These are phyloP conservation scores for Piper betle DNA, from an alignment of 164 flowering plant species.

Conservation along the genomic window DNA sequence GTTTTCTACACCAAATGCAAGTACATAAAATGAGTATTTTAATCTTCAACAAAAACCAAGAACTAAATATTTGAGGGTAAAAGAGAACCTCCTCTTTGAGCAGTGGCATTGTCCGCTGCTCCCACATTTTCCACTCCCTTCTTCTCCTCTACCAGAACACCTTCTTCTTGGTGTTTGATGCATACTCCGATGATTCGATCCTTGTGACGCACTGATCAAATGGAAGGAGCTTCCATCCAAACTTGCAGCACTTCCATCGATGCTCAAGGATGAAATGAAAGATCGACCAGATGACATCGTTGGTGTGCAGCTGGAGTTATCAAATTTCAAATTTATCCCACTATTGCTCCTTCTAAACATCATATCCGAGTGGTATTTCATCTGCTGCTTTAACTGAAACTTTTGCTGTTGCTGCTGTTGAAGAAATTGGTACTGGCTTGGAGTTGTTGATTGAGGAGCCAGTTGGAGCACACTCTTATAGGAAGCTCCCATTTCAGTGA, in stretches of 20 bases:
- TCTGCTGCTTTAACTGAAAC: conserved; percentile 30
- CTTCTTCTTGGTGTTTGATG: conserved; percentile 50
- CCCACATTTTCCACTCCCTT: conserved; percentile 79
- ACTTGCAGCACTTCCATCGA: conserved; percentile 89
- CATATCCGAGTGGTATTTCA: conserved; percentile 65
- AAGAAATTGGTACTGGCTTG: conserved; percentile 31
- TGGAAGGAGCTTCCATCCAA: conserved; percentile 56
- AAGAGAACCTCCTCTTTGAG: conserved; percentile 76
- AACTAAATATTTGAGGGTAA: too few relatives aligned
- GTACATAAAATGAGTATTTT: background rate
- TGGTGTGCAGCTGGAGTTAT: conserved; percentile 69
- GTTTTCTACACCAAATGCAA: conserved; percentile 40
- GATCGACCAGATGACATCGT: conserved; percentile 89
- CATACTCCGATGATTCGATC: conserved; percentile 45
- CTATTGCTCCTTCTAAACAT: conserved; percentile 50
- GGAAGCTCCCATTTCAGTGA: conserved; percentile 33
- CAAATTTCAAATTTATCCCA: conserved; percentile 74
- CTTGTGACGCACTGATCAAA: conserved; percentile 39
- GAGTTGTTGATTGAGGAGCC: conserved; percentile 27
- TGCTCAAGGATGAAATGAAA: conserved; percentile 85
- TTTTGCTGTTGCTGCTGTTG: conserved; percentile 32
- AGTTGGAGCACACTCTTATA: conserved; percentile 34
- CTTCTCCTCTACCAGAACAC: conserved; percentile 72
- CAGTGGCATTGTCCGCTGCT: conserved; percentile 90
- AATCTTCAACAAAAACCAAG: background rate